Evolutionary conservation across 768 basidiomycete species (phyloP), one percentile per base, ranked within the genome.

Genomic region (Hericium alpestre): DNA sequence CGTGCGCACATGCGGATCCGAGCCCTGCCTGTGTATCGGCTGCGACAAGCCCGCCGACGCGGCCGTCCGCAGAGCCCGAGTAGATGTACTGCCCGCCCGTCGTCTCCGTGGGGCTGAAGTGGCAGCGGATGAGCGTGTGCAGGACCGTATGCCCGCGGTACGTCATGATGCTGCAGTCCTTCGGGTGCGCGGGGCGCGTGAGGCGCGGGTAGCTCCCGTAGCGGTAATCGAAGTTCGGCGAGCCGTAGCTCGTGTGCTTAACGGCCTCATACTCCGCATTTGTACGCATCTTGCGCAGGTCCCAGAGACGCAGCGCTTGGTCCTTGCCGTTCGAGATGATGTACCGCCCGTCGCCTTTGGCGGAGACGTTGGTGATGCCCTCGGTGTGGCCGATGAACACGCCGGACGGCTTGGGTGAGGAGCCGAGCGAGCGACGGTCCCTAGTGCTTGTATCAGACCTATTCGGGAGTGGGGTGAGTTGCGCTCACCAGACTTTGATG

Each of bases 301-400:
- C 95, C 89, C 95, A 97, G 22, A 97, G 71, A 7, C 93, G 83
- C 52, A 93, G 74, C 1, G 89, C 82, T 64, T 98, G 94, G 67
- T 98, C 95, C 71, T 98, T 98, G 39, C 93, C 93, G 65, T 98
- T 98, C 16, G 91, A 93, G 48, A 98, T 85, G 49, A 95, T 75
- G 67, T 97, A 97, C 58, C 95, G 84, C 9, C 95, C 95, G 65
- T 98, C 95, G 5, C 95, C 95, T 65, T 96, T 97, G 1, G 95
- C 87, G 38, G 92, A 87, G 13, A 96, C 93, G 61, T 91, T 90
- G 5, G 95, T 93, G 57, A 97, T 87, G 43, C 95, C 92, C 65
- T 98, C 94, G 0, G 93, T 96, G 61, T 98, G 95, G 0, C 96
- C 96, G 46, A 95, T 84, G 13, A 98, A 77, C 1, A 95, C 88